Evolutionary conservation across 2,329 filamentous ascomycete species (phyloP), one percentile per base, ranked within the genome.

Genomic region (Aspergillus brunneoviolaceus): DNA sequence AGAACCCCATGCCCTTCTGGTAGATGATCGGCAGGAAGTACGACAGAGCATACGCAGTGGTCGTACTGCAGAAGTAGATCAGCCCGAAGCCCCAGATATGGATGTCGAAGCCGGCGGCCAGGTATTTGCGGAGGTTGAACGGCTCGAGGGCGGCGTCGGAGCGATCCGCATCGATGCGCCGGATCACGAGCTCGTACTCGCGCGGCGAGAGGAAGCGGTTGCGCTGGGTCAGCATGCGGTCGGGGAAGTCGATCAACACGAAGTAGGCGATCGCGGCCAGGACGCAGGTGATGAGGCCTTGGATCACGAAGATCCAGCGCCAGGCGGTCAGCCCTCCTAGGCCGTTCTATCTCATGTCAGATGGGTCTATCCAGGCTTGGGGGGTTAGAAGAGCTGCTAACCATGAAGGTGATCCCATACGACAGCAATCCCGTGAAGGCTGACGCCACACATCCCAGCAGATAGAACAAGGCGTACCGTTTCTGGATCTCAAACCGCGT

Each of bases 391-490:
- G 29, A 16, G n/a, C 3, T 5, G 35, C 16, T 21, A 53, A 60
- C 58, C 75, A 80, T 71, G 31, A 73, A 78, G 79, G 76, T 78
- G 66, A 88, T 79, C 5, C 89, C 89, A 57, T 86, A 91, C 12
- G 89, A 87, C 1, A 92, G 79, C 51, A 92, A 87, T 58, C 89
- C 87, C 0, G 86, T 80, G 65, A 88, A 88, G 1, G 85, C 89
- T 0, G 85, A 83, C 0, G 88, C 86, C 5, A 89, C 79, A 63
- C 84, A 87, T 42, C 88, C 88, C 5, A 90, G 79, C 16, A 91
- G 81, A 70, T 90, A 91, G 68, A 91, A 91, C 25, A 83, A 72
- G 0, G 87, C 86, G 69, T 89, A 90, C 53, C 89, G 81, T 72
- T 88, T 88, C 54, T 88, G 87, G 19, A 91, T 81, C 74, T 91